These are phyloP conservation scores for Pontederia crassipes DNA, from an alignment of 176 grass and related monocot genomes.

Conservation along the genomic window DNA sequence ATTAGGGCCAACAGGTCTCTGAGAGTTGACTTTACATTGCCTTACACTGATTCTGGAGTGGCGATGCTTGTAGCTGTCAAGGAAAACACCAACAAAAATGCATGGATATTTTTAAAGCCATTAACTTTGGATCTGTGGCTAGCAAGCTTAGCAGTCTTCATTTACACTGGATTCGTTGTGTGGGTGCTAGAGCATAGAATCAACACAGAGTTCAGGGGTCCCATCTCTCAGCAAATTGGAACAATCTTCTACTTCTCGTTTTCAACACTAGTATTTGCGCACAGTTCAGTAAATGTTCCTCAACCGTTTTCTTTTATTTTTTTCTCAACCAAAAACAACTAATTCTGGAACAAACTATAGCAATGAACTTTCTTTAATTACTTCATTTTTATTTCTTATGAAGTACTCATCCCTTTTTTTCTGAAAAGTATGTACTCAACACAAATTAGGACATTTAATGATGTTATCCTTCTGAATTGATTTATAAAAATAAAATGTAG, in stretches of 20 bases:
- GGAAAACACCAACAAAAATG: slow-evolving; percentile 9
- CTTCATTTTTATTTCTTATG: too few relatives aligned
- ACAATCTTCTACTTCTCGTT: slow-evolving; percentile 30
- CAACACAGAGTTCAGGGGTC: slow-evolving; percentile 23
- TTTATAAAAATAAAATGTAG: too few relatives aligned
- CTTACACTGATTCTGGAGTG: slow-evolving; percentile 13
- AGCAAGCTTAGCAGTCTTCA: slow-evolving; percentile 24
- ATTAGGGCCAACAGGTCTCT: slow-evolving; percentile 5
- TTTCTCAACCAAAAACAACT: not conserved
- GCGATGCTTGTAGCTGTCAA: slow-evolving; percentile 14
- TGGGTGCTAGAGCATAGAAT: slow-evolving; percentile 36
- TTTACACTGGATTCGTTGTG: slow-evolving; percentile 43
- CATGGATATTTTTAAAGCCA: slow-evolving; percentile 18
- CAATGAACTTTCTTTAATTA: too few relatives aligned
- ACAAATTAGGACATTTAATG: too few relatives aligned
- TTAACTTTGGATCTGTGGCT: slow-evolving; percentile 32
- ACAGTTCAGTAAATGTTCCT: slow-evolving; percentile 26
- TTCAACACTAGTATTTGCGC: slow-evolving; percentile 19
- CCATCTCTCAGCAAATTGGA: slow-evolving; percentile 19
- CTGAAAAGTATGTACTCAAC: too few relatives aligned
- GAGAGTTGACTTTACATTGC: slow-evolving; percentile 6
- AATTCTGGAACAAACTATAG: not conserved
- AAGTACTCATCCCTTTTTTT: too few relatives aligned
- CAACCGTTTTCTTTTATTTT: not conserved
- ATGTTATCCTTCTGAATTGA: too few relatives aligned